Base-by-base conservation (phyloP, 208 protist genomes). In the Acanthamoeba healyi region DNA sequence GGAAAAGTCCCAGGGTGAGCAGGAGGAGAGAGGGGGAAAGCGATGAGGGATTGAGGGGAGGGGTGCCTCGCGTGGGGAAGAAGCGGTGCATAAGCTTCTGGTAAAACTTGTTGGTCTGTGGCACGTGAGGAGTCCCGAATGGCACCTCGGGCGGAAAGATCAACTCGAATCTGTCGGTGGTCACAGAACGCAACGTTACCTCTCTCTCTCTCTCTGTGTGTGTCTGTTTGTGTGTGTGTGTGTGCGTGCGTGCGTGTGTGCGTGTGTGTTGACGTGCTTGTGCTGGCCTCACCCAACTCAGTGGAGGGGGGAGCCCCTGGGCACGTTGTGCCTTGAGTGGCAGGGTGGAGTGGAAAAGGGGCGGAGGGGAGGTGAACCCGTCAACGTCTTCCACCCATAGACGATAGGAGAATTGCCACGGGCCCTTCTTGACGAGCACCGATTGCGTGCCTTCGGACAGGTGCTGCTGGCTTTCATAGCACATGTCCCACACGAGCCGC, bases 381-480 rank as follows among this genome's bases (percentile, higher is more conserved):
- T 93, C 88, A 1, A 38, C 29, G 67, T 94, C 91, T 38, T 94
- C 91, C 19, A 94, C 44, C 51, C 74, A 81, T 1, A 94, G 70
- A 15, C 91, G 61, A 26, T 94, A 94, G 63, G 56, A 79, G 46
- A 42, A 94, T 40, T 94, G 91, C 24, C 38, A 94, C 3, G 32
- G n/a, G 2, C 91, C 91, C 22, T 58, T 86, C 91, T 94, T 94
- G n/a, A 81, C 36, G 17, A 94, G 91, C 61, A 94, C 54, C 36
- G 91, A 94, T 29, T 79, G 51, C 12, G 26, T 26, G 26, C 91
- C 91, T 15, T 70, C 42, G 32, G 91, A 72, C 38, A 94, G 67
- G 38, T 86, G 70, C 44, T 94, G 17, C 42, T 94, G 91, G 51
- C 40, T 51, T 9, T 86, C 61, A 40, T 94, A 87, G 63, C 32